Percentiles rank a stretch among this genome's conserved stretches.
Evolutionary conservation across 2,329 filamentous ascomycete species (phyloP).

Genomic region (Penicillium expansum): DNA sequence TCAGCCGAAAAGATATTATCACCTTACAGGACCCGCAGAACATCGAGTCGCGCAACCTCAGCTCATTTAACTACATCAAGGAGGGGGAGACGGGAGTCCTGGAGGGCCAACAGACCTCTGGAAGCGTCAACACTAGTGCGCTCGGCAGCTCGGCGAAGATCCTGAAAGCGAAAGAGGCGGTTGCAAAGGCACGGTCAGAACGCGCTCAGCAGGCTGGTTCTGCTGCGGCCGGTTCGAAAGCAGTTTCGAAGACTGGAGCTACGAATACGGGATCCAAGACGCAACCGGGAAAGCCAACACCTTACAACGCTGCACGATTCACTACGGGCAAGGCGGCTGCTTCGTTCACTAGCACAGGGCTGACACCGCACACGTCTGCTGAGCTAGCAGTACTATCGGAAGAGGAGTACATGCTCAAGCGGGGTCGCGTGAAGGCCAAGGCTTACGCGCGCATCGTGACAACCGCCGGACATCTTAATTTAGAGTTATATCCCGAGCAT

Average conservation of each 20-base stretch:
- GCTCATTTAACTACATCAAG: constrained; percentile 82
- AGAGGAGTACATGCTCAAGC: constrained; percentile 95
- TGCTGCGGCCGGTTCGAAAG: constrained; percentile 43
- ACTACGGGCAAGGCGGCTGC: constrained; percentile 89
- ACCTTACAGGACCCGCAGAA: constrained; percentile 96
- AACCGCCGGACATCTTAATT: constrained; percentile 75
- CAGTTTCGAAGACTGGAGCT: constrained; percentile 24
- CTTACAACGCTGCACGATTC: constrained; percentile 83
- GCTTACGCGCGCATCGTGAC: constrained; percentile 91
- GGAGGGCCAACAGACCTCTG: constrained; percentile 60
- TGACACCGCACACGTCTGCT: constrained; percentile 86
- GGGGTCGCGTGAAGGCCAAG: constrained; percentile 81
- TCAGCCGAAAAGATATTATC: constrained; percentile 87
- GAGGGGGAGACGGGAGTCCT: constrained; percentile 72
- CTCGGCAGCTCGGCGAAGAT: constrained; percentile 81
- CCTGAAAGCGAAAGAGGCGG: constrained; percentile 83
- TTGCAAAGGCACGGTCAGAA: constrained; percentile 82
- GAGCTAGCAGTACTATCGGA: constrained; percentile 84
- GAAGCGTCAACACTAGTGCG: constrained; percentile 73
- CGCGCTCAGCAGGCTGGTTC: constrained; percentile 59
- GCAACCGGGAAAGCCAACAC: constrained; percentile 41
- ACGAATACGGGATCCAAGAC: constrained; percentile 20
- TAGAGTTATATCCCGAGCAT: constrained; percentile 87
- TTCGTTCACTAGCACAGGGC: constrained; percentile 89
- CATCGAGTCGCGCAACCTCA: constrained; percentile 74